Evolutionary conservation across 805 yeast genomes (phyloP).

Genomic region (Ogataea pini): DNA sequence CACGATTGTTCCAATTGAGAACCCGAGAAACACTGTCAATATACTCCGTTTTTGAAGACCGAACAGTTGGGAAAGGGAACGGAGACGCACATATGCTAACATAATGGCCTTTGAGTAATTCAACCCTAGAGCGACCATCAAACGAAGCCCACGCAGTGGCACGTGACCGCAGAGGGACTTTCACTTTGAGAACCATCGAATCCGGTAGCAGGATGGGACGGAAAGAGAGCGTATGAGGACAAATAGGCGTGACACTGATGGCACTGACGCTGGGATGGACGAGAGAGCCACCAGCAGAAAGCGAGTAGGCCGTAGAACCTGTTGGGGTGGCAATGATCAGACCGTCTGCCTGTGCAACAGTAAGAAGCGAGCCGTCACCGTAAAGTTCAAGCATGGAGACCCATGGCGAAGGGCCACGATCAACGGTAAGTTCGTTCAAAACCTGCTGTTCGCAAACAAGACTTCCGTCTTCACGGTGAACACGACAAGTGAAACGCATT

Average conservation of each 20-base stretch:
- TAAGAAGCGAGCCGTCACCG: conserved; percentile 81
- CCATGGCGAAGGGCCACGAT: conserved; percentile 92
- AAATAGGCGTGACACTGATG: conserved; percentile 89
- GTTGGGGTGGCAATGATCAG: conserved; percentile 92
- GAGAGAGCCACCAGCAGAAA: conserved; percentile 93
- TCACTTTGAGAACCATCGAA: conserved; percentile 80
- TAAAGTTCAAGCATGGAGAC: conserved; percentile 86
- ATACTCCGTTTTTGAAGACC: conserved; percentile 70
- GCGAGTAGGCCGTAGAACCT: conserved; percentile 93
- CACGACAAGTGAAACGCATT: conserved; percentile 85
- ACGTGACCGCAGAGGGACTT: conserved; percentile 75
- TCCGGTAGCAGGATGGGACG: conserved; percentile 92
- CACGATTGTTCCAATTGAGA: conserved; percentile 91
- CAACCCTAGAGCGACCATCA: conserved; percentile 89
- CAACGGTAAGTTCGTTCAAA: conserved; percentile 85
- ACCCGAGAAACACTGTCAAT: conserved; percentile 84
- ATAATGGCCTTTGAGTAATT: conserved; percentile 78
- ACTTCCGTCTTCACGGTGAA: conserved; percentile 54
- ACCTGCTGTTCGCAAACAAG: conserved; percentile 71
- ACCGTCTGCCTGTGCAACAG: conserved; percentile 94
- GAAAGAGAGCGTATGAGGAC: conserved; percentile 93
- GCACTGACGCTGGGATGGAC: conserved; percentile 95
- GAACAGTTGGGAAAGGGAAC: conserved; percentile 92
- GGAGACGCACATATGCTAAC: conserved; percentile 83
- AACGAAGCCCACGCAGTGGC: conserved; percentile 97